Evolutionary conservation across 2,329 filamentous ascomycete genomes (phyloP).

Genomic region (Hypoxylon sp.): DNA sequence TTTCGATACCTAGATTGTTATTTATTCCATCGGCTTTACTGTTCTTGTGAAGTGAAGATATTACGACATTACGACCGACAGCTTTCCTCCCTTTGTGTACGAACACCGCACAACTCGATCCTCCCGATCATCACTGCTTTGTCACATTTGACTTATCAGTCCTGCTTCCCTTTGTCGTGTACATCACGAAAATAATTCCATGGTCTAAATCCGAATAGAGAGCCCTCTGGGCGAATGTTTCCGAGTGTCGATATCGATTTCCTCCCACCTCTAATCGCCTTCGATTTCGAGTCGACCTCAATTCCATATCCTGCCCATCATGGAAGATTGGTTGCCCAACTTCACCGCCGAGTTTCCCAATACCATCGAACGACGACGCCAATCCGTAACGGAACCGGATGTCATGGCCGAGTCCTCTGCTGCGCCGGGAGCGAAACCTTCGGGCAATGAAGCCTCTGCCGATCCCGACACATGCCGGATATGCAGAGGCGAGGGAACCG

Average conservation of each 20-base stretch:
- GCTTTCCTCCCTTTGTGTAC: not conserved
- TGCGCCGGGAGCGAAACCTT: conserved; percentile 8
- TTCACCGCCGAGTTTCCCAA: conserved; percentile 35
- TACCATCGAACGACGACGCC: conserved; percentile 29
- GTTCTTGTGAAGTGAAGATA: conserved; percentile 1
- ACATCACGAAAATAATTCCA: conserved; percentile 17
- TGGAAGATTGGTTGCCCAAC: conserved; percentile 24
- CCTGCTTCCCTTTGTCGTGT: too few relatives aligned
- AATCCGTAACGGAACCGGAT: conserved; percentile 26
- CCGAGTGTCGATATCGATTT: not conserved
- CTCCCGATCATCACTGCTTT: conserved; percentile 4
- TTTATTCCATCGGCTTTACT: conserved; percentile 1
- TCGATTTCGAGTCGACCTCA: not conserved
- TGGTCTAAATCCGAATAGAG: conserved; percentile 26
- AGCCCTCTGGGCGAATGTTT: conserved; percentile 29
- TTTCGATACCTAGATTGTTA: not conserved
- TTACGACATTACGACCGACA: not conserved
- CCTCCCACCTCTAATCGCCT: not conserved
- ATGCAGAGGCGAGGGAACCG: conserved; percentile 86
- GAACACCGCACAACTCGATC: not conserved
- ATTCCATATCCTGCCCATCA: conserved; percentile 10
- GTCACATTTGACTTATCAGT: too few relatives aligned
- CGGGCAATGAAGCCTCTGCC: conserved; percentile 21
- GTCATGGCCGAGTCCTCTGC: conserved; percentile 31
- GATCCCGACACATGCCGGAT: conserved; percentile 87